Conservation (phyloP, 1,284 basidiomycete genomes). For the Papiliotrema fonsecae region DNA sequence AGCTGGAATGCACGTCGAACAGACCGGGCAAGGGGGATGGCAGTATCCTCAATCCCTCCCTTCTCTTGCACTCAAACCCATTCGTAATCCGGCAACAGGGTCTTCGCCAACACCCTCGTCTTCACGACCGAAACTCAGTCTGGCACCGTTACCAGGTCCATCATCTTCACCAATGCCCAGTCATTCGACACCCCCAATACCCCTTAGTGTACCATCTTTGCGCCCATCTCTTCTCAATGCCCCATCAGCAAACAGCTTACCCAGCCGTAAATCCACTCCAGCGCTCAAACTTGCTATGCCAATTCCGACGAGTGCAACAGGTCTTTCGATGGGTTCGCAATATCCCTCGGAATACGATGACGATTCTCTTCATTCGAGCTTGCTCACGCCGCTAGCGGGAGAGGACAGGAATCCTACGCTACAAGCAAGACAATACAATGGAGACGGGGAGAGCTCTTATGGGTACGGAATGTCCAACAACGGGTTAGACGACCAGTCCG, state of each 20-base stretch:
- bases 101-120: slow-evolving; percentile 21
- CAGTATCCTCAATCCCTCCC: slow-evolving; percentile 28
- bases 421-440: slow-evolving; percentile 23
- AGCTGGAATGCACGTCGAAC: slow-evolving; percentile 46
- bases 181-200: slow-evolving; percentile 3
- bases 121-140: slow-evolving; percentile 30
- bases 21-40: slow-evolving; percentile 43
- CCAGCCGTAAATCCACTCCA: slow-evolving; percentile 19
- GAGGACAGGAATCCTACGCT: slow-evolving; percentile 41
- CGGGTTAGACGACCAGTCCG: slow-evolving; percentile 10
- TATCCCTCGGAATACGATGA: slow-evolving; percentile 25
- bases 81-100: slow-evolving; percentile 9
- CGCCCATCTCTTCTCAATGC: slow-evolving; percentile 24
- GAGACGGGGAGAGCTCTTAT: slow-evolving; percentile 30
- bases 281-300: slow-evolving; percentile 41
- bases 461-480: slow-evolving; percentile 26
- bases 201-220: slow-evolving; percentile 6
- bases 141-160: slow-evolving; percentile 20
- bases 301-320: slow-evolving; percentile 7
- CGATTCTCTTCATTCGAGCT: slow-evolving; percentile 17
- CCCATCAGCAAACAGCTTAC: slow-evolving; percentile 8
- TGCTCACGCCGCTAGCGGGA: slow-evolving; percentile 17
- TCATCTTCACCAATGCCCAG: slow-evolving; percentile 2
- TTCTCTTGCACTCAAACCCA: slow-evolving; percentile 25
- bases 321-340: slow-evolving; percentile 13